Percentiles rank a stretch among this genome's conserved stretches.
Evolutionary conservation across 2,329 filamentous ascomycete genomes (phyloP).

Genomic region (Trichoderma cornu-damae): DNA sequence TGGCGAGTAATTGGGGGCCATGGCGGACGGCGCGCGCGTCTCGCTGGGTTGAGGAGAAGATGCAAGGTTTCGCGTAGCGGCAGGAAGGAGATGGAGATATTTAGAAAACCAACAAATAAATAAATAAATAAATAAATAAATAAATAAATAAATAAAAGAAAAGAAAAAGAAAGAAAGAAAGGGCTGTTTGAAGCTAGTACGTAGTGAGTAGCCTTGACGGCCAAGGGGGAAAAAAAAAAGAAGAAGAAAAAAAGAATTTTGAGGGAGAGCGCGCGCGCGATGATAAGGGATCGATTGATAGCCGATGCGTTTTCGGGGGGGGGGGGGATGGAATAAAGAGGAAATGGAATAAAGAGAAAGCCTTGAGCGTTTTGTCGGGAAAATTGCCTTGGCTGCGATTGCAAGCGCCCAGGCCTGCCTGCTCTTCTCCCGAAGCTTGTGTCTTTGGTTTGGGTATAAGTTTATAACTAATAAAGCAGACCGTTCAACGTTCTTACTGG

Average conservation of each 20-base stretch:
- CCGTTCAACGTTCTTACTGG: no score
- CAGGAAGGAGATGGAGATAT: no score
- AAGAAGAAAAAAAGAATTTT: no score
- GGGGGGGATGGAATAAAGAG: neutral
- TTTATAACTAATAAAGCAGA: neutral
- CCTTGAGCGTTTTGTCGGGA: neutral
- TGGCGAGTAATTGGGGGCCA: slow-evolving; percentile 36
- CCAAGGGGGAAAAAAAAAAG: neutral
- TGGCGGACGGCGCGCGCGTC: slow-evolving; percentile 25
- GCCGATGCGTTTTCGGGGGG: neutral
- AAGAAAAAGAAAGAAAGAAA: neutral
- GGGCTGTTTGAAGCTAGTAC: neutral
- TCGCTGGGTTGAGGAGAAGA: neutral
- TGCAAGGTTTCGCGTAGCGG: slow-evolving; percentile 4
- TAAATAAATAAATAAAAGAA: neutral
- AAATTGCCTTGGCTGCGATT: slow-evolving; percentile 10
- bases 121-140: neutral
- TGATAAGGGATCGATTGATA: slow-evolving; percentile 4
- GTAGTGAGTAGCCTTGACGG: neutral
- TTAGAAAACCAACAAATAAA: no score
- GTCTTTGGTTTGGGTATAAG: no score
- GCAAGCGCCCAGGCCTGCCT: neutral
- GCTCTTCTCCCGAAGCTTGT: no score
- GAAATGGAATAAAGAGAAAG: neutral
- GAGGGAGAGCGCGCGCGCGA: neutral